phyloP scores from a whole-genome alignment of 192 early-diverging fungal species.

The Paraglomus occultum region DNA sequence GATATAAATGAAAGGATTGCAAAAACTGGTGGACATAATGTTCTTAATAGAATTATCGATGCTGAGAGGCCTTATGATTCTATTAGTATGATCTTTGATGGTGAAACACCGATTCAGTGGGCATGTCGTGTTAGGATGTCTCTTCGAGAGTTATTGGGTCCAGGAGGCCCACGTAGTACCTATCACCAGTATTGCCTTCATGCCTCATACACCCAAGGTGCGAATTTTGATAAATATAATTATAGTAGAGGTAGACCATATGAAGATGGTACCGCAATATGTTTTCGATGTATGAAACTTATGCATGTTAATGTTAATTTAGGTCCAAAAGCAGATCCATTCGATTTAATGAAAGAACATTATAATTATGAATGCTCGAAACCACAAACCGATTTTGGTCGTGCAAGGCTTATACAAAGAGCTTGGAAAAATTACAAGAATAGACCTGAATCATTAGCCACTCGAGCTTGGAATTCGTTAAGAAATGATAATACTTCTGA shows the following conservation, averaged over 20 bases:
- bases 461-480: background rate
- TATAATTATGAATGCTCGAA: background rate
- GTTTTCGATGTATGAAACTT: slow-evolving; percentile 16
- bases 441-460: slow-evolving; percentile 3
- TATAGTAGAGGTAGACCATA: slow-evolving; percentile 12
- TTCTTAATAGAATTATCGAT: slow-evolving; percentile 13
- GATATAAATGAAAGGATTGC: slow-evolving; percentile 6
- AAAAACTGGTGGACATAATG: slow-evolving; percentile 15
- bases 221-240: slow-evolving; percentile 20
- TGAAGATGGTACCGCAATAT: slow-evolving; percentile 16
- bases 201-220: background rate
- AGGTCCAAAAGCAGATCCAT: slow-evolving; percentile 2
- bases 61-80: slow-evolving; percentile 6
- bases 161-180: background rate
- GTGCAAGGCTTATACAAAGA: background rate
- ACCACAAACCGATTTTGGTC: background rate
- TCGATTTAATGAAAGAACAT: slow-evolving; percentile 15
- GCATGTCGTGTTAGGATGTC: slow-evolving; percentile 9
- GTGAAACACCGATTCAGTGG: slow-evolving; percentile 15
- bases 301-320: slow-evolving; percentile 21
- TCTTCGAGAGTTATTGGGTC: background rate
- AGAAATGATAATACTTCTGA: slow-evolving; percentile 6
- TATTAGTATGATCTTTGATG: slow-evolving; percentile 4
- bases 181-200: slow-evolving; percentile 11
- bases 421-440: background rate